Evolutionary conservation across 1,139 yeast genomes (phyloP), one percentile per base, ranked within the genome.

Genomic region (Zygoascus meyerae): DNA sequence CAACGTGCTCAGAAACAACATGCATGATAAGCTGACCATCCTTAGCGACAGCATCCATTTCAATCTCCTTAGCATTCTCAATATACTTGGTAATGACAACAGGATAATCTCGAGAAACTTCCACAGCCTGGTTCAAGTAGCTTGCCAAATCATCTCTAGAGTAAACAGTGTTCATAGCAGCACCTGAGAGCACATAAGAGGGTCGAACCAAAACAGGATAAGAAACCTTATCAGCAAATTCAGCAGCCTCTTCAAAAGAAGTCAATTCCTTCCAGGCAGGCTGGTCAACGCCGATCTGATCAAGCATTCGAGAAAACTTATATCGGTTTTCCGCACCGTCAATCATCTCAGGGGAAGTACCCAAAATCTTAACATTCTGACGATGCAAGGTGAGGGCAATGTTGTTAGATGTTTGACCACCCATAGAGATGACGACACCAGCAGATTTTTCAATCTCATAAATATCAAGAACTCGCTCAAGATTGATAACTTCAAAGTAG

Each of bases 251-350:
- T 40, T 78, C 92, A 53, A 89, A 75, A 18, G 97, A 86, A 35
- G 97, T 89, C 61, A 92, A 80, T 71, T 92, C 98, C 70, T 90
- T 92, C 98, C 98, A 92, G 42, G 97, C 97, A 46, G 98, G 98
- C 72, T 92, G 98, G 71, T 92, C 98, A 56, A 92, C 97, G 49
- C 95, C 97, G 62, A 92, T 92, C 61, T 80, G 80, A 70, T 92
- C 98, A 73, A 92, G 78, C 94, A 92, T 90, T 72, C 97, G 86
- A 45, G 97, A 87, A 74, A 92, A 92, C 73, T 92, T 94, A 78
- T 89, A 90, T 73, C 98, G 81, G 71, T 92, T 90, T 74, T 92
- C 98, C 55, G 98, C 98, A 55, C 95, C 83, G 66, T 92, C 98
- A 68, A 92, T 92, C 95, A 87, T 89, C 69, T 87, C 96, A 51